Evolutionary conservation across 345 rosid genomes (phyloP).

Genomic region (Hirschfeldia incana): DNA sequence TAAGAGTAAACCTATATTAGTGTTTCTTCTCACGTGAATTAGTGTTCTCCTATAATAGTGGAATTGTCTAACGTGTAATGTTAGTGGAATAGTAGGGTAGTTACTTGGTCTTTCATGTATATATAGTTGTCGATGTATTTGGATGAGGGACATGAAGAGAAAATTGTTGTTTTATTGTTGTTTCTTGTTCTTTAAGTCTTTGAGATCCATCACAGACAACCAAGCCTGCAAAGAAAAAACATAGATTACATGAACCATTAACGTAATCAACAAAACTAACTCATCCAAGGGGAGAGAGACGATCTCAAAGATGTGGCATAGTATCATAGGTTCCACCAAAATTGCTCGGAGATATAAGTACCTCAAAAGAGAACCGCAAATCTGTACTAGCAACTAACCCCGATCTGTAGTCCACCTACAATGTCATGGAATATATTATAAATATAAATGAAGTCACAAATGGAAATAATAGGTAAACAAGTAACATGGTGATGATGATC

Average conservation of each 20-base stretch:
- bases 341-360: slow-evolving; percentile 29
- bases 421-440: slow-evolving; percentile 23
- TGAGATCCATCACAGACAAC: slow-evolving; percentile 48
- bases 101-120: no score
- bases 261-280: background rate
- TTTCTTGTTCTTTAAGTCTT: no score
- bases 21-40: no score
- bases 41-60: no score
- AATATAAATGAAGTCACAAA: background rate
- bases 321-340: slow-evolving; percentile 10
- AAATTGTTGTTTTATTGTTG: no score
- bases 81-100: no score
- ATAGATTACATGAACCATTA: background rate
- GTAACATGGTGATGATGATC: background rate
- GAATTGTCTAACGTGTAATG: no score
- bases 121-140: no score
- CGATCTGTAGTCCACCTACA: slow-evolving; percentile 79
- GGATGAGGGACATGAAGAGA: no score
- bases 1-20: no score
- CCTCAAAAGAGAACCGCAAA: slow-evolving; percentile 87
- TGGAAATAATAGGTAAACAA: background rate
- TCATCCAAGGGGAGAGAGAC: background rate
- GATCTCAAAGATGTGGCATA: slow-evolving; percentile 10
- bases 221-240: slow-evolving; percentile 56
- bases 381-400: slow-evolving; percentile 65